Conservation (phyloP, 805 yeast genomes). For the Candida easanensis region DNA sequence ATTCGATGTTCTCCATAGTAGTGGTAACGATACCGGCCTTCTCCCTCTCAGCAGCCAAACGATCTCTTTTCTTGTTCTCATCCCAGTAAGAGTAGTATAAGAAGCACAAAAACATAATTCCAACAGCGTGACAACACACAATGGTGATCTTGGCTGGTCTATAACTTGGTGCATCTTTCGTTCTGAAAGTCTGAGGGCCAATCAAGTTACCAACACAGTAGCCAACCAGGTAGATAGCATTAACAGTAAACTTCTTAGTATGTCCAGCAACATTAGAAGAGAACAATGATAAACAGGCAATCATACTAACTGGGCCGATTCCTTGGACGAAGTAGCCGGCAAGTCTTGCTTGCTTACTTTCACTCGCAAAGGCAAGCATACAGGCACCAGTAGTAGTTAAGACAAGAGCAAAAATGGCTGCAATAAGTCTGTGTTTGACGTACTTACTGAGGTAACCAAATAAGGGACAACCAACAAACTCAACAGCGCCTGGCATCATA, state of each 20-base stretch:
- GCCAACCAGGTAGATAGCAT: slow-evolving; percentile 55
- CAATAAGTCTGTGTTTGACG: too few relatives aligned
- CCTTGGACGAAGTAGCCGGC: slow-evolving; percentile 6
- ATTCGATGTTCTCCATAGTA: slow-evolving; percentile 37
- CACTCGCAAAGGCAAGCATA: slow-evolving; percentile 30
- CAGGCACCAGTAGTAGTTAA: slow-evolving; percentile 23
- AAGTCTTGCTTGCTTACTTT: slow-evolving; percentile 8
- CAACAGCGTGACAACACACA: slow-evolving; percentile 44
- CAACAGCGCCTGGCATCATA: slow-evolving; percentile 24
- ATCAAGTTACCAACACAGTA: slow-evolving; percentile 55
- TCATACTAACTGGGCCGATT: slow-evolving; percentile 30
- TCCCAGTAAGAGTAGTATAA: slow-evolving; percentile 31
- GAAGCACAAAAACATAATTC: slow-evolving; percentile 37
- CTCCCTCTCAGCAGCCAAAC: slow-evolving; percentile 6
- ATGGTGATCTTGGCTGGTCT: slow-evolving; percentile 24
- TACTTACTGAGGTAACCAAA: too few relatives aligned
- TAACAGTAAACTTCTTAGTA: slow-evolving; percentile 60
- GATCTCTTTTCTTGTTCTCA: slow-evolving; percentile 41
- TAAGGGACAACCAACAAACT: slow-evolving; percentile 20
- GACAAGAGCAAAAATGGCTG: too few relatives aligned
- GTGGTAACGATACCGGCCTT: too few relatives aligned
- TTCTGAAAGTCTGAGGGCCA: background rate
- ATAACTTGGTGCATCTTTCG: background rate
- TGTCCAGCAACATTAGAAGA: slow-evolving; percentile 61
- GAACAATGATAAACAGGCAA: slow-evolving; percentile 26